Evolutionary conservation across 2,329 filamentous ascomycete genomes (phyloP), one percentile per base, ranked within the genome.

Genomic region (Colletotrichum navitas): DNA sequence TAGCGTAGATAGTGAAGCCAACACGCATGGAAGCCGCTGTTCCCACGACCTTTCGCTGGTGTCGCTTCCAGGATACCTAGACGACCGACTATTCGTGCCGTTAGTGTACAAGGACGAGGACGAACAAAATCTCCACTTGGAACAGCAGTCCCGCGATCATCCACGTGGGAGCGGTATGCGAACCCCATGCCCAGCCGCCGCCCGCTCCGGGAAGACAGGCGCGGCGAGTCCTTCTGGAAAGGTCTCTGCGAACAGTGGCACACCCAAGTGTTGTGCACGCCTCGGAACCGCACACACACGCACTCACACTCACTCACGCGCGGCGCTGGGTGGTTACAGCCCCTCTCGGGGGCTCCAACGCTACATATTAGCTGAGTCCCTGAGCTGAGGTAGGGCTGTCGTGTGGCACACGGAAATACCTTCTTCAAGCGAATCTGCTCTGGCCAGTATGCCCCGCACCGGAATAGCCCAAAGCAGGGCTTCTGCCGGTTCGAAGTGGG

Each of bases 81-180:
- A 59, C 43, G 43, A 45, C 8, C 8, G 43, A 45, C 41, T 43
- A 45, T n/a, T 45, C 43, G 43, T 45, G 21, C 43, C 11, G 21
- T 36, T 11, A 11, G 10, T 36, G 34, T 36, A 11, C 5, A 36
- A 36, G 67, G 54, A 68, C 59, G 52, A 71, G 36, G 45, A 39
- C 59, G 59, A 65, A 68, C 60, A 32, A 60, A 58, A 68, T 52
- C 58, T 71, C 68, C 65, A 68, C 68, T 68, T 68, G 29, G 65
- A 26, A 63, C 59, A 71, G 34, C 43, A 68, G 65, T 68, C 68
- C 68, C 68, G 58, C 68, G 52, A 55, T 68, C 29, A 47, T 63
- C 68, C 68, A 71, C 68, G 68, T 71, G 68, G 68, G 45, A 68
- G 68, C 68, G 68, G 68, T 71, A 71, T 71, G 65, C 65, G 59